phyloP scores from a whole-genome alignment of 2,329 filamentous ascomycete species.

The Diaporthe vaccinii region DNA sequence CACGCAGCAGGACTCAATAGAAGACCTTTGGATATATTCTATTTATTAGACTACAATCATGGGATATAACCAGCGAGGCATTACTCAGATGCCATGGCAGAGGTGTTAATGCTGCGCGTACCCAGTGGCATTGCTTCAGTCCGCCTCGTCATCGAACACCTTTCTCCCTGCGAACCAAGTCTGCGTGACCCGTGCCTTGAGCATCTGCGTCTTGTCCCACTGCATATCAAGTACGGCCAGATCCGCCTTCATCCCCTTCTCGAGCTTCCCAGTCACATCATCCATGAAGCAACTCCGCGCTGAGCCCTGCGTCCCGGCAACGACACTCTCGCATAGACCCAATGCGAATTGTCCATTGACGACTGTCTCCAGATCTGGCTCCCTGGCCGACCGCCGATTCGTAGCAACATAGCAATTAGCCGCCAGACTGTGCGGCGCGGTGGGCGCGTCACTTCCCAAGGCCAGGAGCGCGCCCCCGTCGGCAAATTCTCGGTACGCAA shows the following conservation, averaged over 20 bases:
- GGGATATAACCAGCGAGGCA: background rate
- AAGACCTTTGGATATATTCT: background rate
- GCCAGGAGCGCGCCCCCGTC: constrained; percentile 67
- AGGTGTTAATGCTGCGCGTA: background rate
- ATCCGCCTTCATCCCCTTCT: constrained; percentile 67
- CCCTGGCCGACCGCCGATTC: constrained; percentile 67
- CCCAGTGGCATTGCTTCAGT: background rate
- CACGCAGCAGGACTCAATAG: background rate
- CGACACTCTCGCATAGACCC: constrained; percentile 65
- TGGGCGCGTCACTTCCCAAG: constrained; percentile 71
- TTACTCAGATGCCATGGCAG: background rate
- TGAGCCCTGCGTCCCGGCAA: constrained; percentile 66
- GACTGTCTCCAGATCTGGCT: constrained; percentile 56
- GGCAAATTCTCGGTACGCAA: constrained; percentile 73
- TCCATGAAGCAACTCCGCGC: constrained; percentile 73
- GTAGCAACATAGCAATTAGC: constrained; percentile 72
- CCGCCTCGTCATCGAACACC: constrained; percentile 50
- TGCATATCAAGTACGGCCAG: constrained; percentile 68
- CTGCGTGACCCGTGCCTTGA: constrained; percentile 60
- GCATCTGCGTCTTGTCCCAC: constrained; percentile 61
- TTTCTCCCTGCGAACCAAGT: constrained; percentile 66
- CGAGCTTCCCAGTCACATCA: constrained; percentile 64
- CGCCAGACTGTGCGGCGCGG: constrained; percentile 67
- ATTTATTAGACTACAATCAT: background rate
- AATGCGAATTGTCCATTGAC: constrained; percentile 68